Base-by-base conservation (phyloP, 2,329 filamentous ascomycete genomes). In the Cladosporium austrohemisphaericum region DNA sequence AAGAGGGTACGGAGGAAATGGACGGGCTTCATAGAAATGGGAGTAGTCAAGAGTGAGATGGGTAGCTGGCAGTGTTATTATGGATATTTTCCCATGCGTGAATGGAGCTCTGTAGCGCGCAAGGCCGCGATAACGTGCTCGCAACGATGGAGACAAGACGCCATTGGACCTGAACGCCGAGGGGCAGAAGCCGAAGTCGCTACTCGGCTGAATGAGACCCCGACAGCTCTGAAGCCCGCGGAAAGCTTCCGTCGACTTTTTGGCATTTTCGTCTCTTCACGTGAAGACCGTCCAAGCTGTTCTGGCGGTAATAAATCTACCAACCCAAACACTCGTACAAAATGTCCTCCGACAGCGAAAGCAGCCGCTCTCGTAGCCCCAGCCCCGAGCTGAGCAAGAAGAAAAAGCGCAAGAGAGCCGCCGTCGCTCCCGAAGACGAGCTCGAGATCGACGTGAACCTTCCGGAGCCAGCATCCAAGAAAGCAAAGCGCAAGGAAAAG, bases 381-480 rank as follows among this genome's bases (percentile, higher is more conserved):
- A 43, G 47, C 26, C 47, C 47, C n/a, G 47, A 41, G 31, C 47
- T 36, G 9, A 29, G 13, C 14, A 31, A 41, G 22, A 85, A 52
- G 35, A 43, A 79, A 65, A 89, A 94, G 73, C 85, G 87, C 68
- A 93, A 92, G 70, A 73, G 82, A 29, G 60, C 65, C 41, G 71
- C 71, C 14, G 66, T 62, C 29, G 53, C 65, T 19, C 56, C 76
- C 48, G 68, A 71, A 25, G 60, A 78, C 48, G 79, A 84, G 40
- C 85, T 98, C 62, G 89, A 95, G 68, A 90, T 98, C 65, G 88
- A 98, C 67, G 73, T 98, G 55, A 77, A 75, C 56, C 83, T 87
- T n/a, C 93, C 93, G 20, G 91, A 97, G 65, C 93, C 93, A 16
- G 88, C 89, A 1, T 97, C 93, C 26, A 98, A 97, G 70, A 94